Evolutionary conservation across 2,329 filamentous ascomycete species (phyloP).

Genomic region (Sporothrix brasiliensis): DNA sequence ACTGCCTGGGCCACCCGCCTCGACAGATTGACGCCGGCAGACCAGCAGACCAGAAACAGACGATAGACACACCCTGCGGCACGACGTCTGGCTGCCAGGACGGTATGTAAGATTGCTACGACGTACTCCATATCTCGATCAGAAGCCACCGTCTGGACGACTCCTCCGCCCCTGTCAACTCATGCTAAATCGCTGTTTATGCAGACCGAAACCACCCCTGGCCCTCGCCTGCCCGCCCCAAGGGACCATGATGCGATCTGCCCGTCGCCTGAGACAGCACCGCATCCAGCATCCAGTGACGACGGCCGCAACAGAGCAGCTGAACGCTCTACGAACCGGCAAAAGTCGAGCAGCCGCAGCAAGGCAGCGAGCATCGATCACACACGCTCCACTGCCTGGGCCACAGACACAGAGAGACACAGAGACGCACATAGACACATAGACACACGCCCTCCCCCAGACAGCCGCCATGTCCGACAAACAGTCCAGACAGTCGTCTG

Average conservation of each 20-base stretch:
- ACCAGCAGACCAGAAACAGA: not conserved
- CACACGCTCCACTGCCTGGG: constrained; percentile 21
- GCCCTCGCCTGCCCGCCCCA: constrained; percentile 31
- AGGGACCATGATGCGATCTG: constrained; percentile 49
- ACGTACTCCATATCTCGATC: not conserved
- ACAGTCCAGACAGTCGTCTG: constrained; percentile 79
- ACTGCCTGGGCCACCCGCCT: not conserved
- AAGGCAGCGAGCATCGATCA: constrained; percentile 16
- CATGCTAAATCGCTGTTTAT: constrained; percentile 29
- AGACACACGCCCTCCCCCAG: not conserved
- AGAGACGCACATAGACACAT: not conserved
- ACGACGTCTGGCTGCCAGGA: not conserved
- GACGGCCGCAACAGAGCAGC: constrained; percentile 27
- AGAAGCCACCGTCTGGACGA: no score
- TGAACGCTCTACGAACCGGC: not conserved
- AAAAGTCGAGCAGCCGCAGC: not conserved
- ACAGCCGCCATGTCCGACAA: constrained; percentile 62
- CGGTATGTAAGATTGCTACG: not conserved
- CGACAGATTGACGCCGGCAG: not conserved
- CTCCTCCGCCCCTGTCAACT: not conserved
- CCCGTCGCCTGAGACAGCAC: constrained; percentile 46
- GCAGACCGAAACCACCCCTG: constrained; percentile 32
- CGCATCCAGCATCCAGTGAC: constrained; percentile 48
- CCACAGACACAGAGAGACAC: not conserved
- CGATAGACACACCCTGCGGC: constrained; percentile 7